Percentiles rank a stretch among this genome's conserved stretches.
Conservation (phyloP, 257 asterid species). For the Nicotiana obtusifolia region DNA sequence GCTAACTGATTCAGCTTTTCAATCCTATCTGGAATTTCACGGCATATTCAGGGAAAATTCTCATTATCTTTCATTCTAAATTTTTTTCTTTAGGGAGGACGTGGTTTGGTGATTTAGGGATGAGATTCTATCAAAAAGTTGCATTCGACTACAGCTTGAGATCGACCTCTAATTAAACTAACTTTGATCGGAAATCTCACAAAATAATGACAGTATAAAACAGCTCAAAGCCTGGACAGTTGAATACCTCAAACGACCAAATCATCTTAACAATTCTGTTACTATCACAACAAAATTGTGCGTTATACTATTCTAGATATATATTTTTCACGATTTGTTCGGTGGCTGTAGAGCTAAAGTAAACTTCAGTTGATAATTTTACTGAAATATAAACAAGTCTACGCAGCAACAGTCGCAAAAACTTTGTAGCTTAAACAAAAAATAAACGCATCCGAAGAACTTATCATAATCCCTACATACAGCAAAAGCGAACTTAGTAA, state of each 20-base stretch:
- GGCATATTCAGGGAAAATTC: neutral
- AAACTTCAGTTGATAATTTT: neutral
- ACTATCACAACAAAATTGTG: neutral
- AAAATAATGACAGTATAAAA: neutral
- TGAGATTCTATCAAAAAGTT: neutral
- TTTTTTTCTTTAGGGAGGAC: neutral
- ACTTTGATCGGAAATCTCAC: neutral
- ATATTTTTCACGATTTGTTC: neutral
- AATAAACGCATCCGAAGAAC: neutral
- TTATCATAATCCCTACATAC: neutral
- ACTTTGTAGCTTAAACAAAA: no score
- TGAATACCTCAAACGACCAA: neutral
- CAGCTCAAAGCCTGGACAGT: neutral
- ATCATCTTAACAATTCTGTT: neutral
- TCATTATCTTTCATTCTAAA: neutral
- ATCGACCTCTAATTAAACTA: neutral
- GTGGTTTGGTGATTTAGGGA: neutral
- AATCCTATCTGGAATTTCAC: neutral
- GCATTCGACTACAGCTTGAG: neutral
- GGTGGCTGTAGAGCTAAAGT: neutral
- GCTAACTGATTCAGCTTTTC: neutral
- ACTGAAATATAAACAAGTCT: neutral
- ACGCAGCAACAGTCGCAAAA: no score
- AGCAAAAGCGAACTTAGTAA: no score
- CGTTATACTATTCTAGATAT: neutral